Evolutionary conservation across 2,329 filamentous ascomycete genomes (phyloP).

Genomic region (Xylaria sp.): DNA sequence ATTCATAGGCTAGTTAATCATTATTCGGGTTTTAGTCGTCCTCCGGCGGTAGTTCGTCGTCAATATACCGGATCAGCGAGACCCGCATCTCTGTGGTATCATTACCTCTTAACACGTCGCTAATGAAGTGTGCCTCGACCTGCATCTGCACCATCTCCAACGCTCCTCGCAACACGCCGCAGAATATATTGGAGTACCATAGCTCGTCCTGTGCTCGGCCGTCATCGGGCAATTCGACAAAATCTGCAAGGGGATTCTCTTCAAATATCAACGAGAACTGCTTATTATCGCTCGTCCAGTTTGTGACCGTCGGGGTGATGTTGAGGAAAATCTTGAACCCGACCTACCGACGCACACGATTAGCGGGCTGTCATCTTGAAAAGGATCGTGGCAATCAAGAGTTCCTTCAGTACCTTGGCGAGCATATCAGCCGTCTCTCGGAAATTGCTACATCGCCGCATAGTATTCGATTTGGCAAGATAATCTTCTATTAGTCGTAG

Average conservation of each 20-base stretch:
- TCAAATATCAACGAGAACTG: constrained; percentile 97
- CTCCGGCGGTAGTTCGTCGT: constrained; percentile 96
- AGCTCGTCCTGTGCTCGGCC: constrained; percentile 94
- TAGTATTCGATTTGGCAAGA: constrained; percentile 90
- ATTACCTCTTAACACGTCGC: constrained; percentile 89
- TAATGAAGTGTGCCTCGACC: constrained; percentile 95
- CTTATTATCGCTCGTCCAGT: constrained; percentile 96
- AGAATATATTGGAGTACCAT: constrained; percentile 98
- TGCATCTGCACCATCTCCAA: constrained; percentile 99
- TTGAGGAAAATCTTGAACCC: constrained; percentile 99
- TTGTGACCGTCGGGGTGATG: constrained; percentile 90
- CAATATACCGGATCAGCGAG: constrained; percentile 90
- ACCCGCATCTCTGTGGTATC: constrained; percentile 98
- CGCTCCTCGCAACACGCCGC: constrained; percentile 88
- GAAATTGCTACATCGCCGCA: constrained; percentile 90
- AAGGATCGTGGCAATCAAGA: background rate
- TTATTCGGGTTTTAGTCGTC: constrained; percentile 73
- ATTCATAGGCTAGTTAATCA: background rate
- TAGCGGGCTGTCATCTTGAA: constrained; percentile 26
- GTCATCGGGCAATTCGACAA: constrained; percentile 96
- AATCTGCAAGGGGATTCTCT: constrained; percentile 96
- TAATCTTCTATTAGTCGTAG: constrained; percentile 97
- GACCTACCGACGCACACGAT: constrained; percentile 65
- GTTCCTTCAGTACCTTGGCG: constrained; percentile 71
- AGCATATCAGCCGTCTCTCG: constrained; percentile 97